phyloP scores from a whole-genome alignment of 495 filamentous ascomycete genomes.

The Haplographium delicatum region DNA sequence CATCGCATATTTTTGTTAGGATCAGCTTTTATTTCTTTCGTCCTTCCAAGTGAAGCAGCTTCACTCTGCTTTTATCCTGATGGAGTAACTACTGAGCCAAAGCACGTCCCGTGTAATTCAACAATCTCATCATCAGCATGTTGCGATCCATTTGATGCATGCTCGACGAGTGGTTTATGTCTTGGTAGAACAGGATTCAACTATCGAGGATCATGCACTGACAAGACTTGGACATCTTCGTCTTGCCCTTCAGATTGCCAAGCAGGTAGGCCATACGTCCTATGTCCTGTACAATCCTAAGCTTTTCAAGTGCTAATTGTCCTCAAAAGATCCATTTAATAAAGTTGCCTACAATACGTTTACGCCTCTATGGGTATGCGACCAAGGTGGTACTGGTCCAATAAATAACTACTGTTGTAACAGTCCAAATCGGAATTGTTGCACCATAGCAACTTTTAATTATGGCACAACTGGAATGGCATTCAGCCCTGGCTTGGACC shows the following conservation, averaged over 20 bases:
- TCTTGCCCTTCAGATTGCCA: not conserved
- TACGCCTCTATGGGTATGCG: not conserved
- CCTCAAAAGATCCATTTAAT: not conserved
- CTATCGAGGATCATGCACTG: constrained; percentile 5
- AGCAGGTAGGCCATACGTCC: not conserved
- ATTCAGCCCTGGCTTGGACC: constrained; percentile 3
- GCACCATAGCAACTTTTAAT: not conserved
- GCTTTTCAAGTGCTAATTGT: not conserved
- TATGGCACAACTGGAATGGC: constrained; percentile 1
- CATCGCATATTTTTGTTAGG: not conserved
- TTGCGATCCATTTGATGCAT: constrained; percentile 2
- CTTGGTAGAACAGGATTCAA: constrained; percentile 3
- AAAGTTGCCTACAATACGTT: not conserved
- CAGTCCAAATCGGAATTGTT: not conserved
- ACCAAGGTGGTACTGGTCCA: not conserved
- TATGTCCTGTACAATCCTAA: not conserved
- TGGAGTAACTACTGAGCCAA: constrained; percentile 9
- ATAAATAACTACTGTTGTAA: constrained; percentile 5
- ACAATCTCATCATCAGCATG: not conserved
- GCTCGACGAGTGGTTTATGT: constrained; percentile 3
- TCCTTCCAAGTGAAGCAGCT: not conserved
- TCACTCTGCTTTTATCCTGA: constrained; percentile 7
- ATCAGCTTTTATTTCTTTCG: not conserved
- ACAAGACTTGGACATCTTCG: constrained; percentile 2
- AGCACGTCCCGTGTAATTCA: constrained; percentile 5